Percentiles rank a stretch among this genome's conserved stretches.
Conservation (phyloP, 805 yeast genomes). For the Kazachstania bromeliacearum region DNA sequence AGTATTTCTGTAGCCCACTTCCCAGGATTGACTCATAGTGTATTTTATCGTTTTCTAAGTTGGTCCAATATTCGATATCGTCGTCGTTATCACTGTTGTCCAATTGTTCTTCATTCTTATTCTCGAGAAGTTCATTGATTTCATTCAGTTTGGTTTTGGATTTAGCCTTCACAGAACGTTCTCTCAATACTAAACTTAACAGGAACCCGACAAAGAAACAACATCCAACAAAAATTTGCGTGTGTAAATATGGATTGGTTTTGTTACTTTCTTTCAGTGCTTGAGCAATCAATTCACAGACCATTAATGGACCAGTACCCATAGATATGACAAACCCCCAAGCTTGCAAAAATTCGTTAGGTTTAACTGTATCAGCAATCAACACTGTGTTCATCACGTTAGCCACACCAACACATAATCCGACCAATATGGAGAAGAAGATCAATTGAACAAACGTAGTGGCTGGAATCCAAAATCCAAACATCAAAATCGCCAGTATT, state of each 20-base stretch:
- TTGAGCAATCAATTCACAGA: constrained; percentile 48
- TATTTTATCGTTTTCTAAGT: constrained; percentile 8
- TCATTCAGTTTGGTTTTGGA: constrained; percentile 4
- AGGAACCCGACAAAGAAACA: constrained; percentile 37
- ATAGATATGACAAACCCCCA: constrained; percentile 30
- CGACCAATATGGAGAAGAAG: constrained; percentile 36
- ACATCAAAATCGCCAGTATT: constrained; percentile 32
- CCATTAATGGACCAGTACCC: constrained; percentile 29
- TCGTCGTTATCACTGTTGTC: neutral
- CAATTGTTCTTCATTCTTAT: constrained; percentile 7
- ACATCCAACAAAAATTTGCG: constrained; percentile 53
- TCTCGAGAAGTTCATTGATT: too few species aligned
- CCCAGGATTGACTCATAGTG: constrained; percentile 14
- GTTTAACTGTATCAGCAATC: constrained; percentile 34
- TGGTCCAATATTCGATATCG: constrained; percentile 5
- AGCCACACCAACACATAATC: constrained; percentile 39
- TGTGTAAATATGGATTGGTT: constrained; percentile 42
- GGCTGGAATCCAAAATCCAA: constrained; percentile 43
- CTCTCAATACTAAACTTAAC: constrained; percentile 41
- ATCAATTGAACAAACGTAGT: constrained; percentile 33
- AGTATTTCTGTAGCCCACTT: constrained; percentile 12
- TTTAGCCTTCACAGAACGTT: constrained; percentile 38
- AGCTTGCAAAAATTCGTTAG: constrained; percentile 32
- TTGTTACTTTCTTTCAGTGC: constrained; percentile 28
- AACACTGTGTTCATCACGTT: constrained; percentile 35